These are phyloP conservation scores for Neurospora sp. DNA, from an alignment of 495 filamentous ascomycete species.

Conservation along the genomic window DNA sequence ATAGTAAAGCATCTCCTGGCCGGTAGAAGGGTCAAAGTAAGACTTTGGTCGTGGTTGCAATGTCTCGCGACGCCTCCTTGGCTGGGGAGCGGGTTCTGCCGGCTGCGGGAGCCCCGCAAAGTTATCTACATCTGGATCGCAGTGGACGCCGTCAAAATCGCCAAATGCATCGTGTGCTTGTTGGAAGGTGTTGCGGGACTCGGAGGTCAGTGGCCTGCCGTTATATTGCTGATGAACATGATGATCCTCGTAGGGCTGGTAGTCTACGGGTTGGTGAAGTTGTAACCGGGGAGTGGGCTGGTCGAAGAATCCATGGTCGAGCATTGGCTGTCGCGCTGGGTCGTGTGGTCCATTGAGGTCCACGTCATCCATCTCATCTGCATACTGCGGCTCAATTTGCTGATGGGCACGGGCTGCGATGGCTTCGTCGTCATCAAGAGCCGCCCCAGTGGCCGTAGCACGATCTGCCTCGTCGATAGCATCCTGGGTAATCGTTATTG, in stretches of 20 bases:
- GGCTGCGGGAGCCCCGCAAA: slow-evolving; percentile 15
- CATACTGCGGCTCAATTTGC: slow-evolving; percentile 21
- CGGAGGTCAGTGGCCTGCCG: slow-evolving; percentile 35
- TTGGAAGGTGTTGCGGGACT: slow-evolving; percentile 58
- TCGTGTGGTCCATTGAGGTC: neutral
- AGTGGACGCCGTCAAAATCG: slow-evolving; percentile 94
- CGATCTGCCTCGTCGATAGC: slow-evolving; percentile 37
- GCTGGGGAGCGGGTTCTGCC: slow-evolving; percentile 6
- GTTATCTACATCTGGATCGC: slow-evolving; percentile 37
- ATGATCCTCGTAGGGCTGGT: slow-evolving; percentile 9
- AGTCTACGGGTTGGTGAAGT: slow-evolving; percentile 16
- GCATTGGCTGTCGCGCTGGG: slow-evolving; percentile 6
- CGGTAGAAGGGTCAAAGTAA: slow-evolving; percentile 52
- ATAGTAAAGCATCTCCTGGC: slow-evolving; percentile 82
- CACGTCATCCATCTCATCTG: slow-evolving; percentile 10
- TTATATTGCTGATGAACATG: neutral
- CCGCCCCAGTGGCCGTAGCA: slow-evolving; percentile 5
- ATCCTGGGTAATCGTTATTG: slow-evolving; percentile 30
- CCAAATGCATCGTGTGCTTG: slow-evolving; percentile 64
- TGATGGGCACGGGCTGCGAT: slow-evolving; percentile 22
- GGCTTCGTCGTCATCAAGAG: slow-evolving; percentile 20
- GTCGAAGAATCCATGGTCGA: slow-evolving; percentile 3
- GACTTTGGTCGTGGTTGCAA: slow-evolving; percentile 37
- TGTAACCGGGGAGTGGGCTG: slow-evolving; percentile 15
- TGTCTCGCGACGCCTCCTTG: neutral